A percentile compares a stretch with the other conserved stretches of the same genome.
These are phyloP conservation scores for Colletotrichum paranaense DNA, from an alignment of 2,329 filamentous ascomycete genomes.

Conservation along the genomic window DNA sequence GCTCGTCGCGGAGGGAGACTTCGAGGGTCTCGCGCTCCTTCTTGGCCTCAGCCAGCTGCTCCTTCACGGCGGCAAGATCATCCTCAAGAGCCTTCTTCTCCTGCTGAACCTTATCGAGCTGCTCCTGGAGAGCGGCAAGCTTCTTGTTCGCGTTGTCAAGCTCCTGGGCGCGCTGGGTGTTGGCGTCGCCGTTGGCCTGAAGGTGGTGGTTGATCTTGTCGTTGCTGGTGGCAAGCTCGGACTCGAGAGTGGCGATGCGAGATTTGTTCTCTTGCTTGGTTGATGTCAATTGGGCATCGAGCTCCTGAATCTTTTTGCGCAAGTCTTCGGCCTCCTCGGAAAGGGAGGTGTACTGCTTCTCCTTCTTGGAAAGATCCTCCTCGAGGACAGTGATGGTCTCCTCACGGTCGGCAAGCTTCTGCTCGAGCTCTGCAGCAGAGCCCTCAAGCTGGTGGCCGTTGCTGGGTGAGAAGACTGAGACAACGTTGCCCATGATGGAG, in stretches of 20 bases:
- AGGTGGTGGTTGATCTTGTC: slow-evolving; percentile 39
- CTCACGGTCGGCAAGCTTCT: slow-evolving; percentile 52
- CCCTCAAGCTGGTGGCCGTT: slow-evolving; percentile 48
- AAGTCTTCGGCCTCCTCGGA: slow-evolving; percentile 51
- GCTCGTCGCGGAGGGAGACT: slow-evolving; percentile 44
- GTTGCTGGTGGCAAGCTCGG: slow-evolving; percentile 46
- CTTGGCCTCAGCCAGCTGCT: slow-evolving; percentile 46
- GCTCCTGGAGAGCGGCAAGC: slow-evolving; percentile 45
- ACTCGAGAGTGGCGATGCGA: slow-evolving; percentile 47
- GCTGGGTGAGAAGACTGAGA: slow-evolving; percentile 50
- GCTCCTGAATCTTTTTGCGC: slow-evolving; percentile 51
- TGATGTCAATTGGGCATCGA: slow-evolving; percentile 44
- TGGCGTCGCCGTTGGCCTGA: slow-evolving; percentile 41
- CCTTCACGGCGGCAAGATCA: slow-evolving; percentile 47
- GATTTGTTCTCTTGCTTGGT: slow-evolving; percentile 47
- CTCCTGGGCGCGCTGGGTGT: slow-evolving; percentile 37
- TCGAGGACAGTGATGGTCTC: slow-evolving; percentile 48
- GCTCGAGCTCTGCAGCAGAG: slow-evolving; percentile 47
- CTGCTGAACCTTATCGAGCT: slow-evolving; percentile 39
- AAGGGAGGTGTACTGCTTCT: slow-evolving; percentile 48
- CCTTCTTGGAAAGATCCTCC: slow-evolving; percentile 49
- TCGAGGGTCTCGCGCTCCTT: slow-evolving; percentile 49
- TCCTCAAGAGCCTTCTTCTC: slow-evolving; percentile 45
- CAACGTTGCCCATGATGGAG: slow-evolving; percentile 51
- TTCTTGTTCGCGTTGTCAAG: slow-evolving; percentile 40